These are phyloP conservation scores for Colletotrichum melonis DNA, from an alignment of 2,329 filamentous ascomycete genomes.

Conservation along the genomic window DNA sequence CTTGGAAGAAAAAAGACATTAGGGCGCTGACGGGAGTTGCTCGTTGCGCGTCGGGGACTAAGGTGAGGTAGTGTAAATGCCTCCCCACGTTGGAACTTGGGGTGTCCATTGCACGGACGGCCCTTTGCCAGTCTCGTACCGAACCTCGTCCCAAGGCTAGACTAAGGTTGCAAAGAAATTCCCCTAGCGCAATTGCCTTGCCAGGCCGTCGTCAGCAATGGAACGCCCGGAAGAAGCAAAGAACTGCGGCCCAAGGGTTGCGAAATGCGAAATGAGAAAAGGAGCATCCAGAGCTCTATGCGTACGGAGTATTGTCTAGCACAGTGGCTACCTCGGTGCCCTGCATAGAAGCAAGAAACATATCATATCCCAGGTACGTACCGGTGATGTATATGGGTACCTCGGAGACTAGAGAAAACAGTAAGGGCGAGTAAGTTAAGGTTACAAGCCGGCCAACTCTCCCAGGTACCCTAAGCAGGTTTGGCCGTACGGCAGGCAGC, in stretches of 20 bases:
- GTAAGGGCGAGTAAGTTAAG: background rate
- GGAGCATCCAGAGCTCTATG: background rate
- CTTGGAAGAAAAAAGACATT: background rate
- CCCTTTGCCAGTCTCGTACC: background rate
- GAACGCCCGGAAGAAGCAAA: conserved; percentile 14
- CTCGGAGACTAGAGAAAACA: background rate
- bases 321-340: background rate
- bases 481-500: background rate
- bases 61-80: background rate
- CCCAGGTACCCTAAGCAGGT: background rate
- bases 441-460: conserved; percentile 4
- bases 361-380: background rate
- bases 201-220: conserved; percentile 1
- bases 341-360: background rate
- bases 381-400: background rate
- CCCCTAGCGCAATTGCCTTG: conserved; percentile 23
- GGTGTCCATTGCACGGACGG: background rate
- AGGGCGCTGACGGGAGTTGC: background rate
- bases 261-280: background rate
- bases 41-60: background rate
- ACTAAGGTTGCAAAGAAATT: conserved; percentile 1
- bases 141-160: background rate
- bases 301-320: no score
- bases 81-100: background rate
- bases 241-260: conserved; percentile 10